These are phyloP conservation scores for Erythrobasidium yunnanense DNA, from an alignment of 768 basidiomycete genomes.

Conservation along the genomic window DNA sequence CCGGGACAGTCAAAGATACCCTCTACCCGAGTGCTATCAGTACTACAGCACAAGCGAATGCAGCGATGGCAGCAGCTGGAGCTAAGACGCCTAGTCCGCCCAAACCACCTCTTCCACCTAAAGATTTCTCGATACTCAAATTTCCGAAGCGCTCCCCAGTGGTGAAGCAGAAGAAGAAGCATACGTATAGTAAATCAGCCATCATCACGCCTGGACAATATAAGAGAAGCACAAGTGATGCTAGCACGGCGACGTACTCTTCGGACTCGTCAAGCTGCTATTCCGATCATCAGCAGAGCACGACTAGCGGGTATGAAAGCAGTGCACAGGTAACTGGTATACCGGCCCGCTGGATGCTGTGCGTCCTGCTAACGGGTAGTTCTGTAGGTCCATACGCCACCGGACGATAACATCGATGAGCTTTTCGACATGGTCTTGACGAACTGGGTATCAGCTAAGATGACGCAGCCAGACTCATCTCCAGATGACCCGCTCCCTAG, in stretches of 20 bases:
- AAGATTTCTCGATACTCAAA: too few relatives aligned
- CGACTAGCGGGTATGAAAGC: background rate
- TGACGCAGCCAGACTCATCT: background rate
- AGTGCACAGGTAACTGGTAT: background rate
- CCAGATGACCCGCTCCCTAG: background rate
- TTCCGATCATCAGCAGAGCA: background rate
- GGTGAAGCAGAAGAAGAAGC: too few relatives aligned
- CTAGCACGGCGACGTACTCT: background rate
- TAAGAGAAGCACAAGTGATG: background rate
- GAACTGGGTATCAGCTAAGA: slow-evolving; percentile 1
- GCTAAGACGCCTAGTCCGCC: background rate
- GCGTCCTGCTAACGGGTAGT: too few relatives aligned
- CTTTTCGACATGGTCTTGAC: slow-evolving; percentile 16
- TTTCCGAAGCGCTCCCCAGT: too few relatives aligned
- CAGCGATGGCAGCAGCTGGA: too few relatives aligned
- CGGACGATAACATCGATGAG: background rate
- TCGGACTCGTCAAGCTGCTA: background rate
- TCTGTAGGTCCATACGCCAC: too few relatives aligned
- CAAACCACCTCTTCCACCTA: background rate
- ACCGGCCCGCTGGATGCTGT: too few relatives aligned
- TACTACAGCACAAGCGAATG: too few relatives aligned
- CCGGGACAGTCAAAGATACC: slow-evolving; percentile 8
- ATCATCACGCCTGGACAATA: background rate
- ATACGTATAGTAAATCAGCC: slow-evolving; percentile 6
- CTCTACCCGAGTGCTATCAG: background rate